Base-by-base conservation (phyloP, 768 basidiomycete genomes). In the Amanita molliuscula region DNA sequence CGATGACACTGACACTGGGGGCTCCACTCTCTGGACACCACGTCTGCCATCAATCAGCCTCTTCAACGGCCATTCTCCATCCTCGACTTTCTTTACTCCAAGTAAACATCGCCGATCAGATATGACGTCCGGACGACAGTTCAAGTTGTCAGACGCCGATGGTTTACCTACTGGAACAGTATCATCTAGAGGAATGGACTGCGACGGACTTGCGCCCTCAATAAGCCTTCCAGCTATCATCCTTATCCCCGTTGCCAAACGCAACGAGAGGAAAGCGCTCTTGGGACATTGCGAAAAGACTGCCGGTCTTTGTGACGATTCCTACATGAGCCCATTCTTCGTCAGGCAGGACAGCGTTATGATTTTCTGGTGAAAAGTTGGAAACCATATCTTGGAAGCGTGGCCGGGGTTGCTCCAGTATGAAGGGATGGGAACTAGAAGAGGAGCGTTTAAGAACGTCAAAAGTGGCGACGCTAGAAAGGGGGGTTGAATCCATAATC, bases 241-340 rank as follows among this genome's bases (percentile, higher is more conserved):
- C 44, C 23, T 42, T 41, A 37, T 68, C 62, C 9, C 55, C 53
- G 3, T 65, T 64, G 2, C 79, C 74, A 57, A 90, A 88, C 4
- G 77, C 80, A 52, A 95, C 84, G 8, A 97, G 72, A 0, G 94
- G 95, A 60, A 78, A 97, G 6, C 76, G 76, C 9, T 76, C 72
- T 0, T 88, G 84, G 54, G 86, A 87, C 79, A 97, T 85, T 16
- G 88, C 92, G 57, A 82, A 95, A 1, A 96, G 71, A 36, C 84
- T 86, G 2, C 76, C 80, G 0, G 76, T 78, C 59, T 82, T 79
- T 41, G 79, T 75, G 13, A 92, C 75, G 15, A 87, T 67, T 2
- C 92, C 92, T 16, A 97, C 81, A 61, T 86, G 96, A 1, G 91
- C 91, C 0, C 78, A 74, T 25, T 82, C 75, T 5, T 72, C 64